phyloP scores from a whole-genome alignment of 2,329 filamentous ascomycete species.

The Epichloe baconii region DNA sequence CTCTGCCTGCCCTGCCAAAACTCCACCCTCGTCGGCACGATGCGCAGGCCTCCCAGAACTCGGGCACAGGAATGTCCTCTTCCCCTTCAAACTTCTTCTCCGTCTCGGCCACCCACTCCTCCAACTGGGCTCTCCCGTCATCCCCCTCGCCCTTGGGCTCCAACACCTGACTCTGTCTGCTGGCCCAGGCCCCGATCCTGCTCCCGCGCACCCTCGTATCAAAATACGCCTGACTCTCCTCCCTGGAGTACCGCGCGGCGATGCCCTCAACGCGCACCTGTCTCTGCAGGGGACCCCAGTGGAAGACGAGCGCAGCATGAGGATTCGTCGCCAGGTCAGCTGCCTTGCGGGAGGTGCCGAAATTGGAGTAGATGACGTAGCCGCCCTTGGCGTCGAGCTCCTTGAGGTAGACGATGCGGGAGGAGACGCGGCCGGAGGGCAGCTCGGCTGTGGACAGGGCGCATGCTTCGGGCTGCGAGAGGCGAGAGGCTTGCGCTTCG shows the following conservation, averaged over 20 bases:
- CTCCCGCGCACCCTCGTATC: conserved; percentile 63
- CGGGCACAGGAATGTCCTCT: conserved; percentile 76
- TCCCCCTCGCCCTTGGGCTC: conserved; percentile 33
- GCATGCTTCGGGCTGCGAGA: conserved; percentile 76
- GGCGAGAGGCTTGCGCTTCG: conserved; percentile 45
- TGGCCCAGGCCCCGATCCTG: conserved; percentile 86
- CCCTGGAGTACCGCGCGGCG: conserved; percentile 50
- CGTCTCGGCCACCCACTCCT: conserved; percentile 62
- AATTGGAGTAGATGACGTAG: conserved; percentile 91
- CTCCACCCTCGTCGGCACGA: conserved; percentile 77
- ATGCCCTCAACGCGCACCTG: conserved; percentile 83
- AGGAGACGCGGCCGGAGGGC: conserved; percentile 71
- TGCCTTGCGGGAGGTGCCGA: conserved; percentile 61
- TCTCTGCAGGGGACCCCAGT: conserved; percentile 75
- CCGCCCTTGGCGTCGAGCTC: conserved; percentile 65
- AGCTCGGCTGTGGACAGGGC: conserved; percentile 74
- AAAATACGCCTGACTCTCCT: conserved; percentile 61
- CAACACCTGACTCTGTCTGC: conserved; percentile 71
- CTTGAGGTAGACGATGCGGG: conserved; percentile 87
- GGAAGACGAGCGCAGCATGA: conserved; percentile 75
- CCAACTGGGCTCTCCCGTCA: conserved; percentile 61
- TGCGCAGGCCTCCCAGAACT: conserved; percentile 84
- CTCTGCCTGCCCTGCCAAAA: conserved; percentile 93
- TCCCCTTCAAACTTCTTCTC: conserved; percentile 61
- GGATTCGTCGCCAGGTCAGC: conserved; percentile 59